Evolutionary conservation across 106 monocot species (phyloP).

Genomic region (Xerophyta viscosa): DNA sequence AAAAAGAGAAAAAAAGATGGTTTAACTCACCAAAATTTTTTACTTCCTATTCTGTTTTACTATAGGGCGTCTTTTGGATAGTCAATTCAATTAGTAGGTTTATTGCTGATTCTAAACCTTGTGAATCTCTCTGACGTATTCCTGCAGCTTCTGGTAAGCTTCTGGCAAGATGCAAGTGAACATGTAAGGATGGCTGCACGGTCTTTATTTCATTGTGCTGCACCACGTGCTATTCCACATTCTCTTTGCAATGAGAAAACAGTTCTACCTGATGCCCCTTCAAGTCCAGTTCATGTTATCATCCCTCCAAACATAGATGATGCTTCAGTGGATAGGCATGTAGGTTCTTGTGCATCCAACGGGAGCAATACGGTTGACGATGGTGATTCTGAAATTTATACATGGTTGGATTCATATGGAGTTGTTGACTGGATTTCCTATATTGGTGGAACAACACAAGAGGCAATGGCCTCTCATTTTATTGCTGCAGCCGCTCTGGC

Average conservation of each 20-base stretch:
- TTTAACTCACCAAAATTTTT: no score
- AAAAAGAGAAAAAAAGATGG: no score
- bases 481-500: slow-evolving; percentile 88
- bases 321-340: slow-evolving; percentile 5
- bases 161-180: slow-evolving; percentile 97
- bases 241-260: slow-evolving; percentile 39
- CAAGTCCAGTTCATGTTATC: slow-evolving; percentile 16
- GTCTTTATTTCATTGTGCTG: slow-evolving; percentile 96
- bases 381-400: slow-evolving; percentile 36
- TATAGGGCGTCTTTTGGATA: neutral
- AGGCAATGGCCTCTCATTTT: slow-evolving; percentile 82
- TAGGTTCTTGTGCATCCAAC: neutral
- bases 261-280: slow-evolving; percentile 8
- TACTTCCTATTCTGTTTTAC: neutral
- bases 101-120: no score
- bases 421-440: slow-evolving; percentile 82
- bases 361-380: slow-evolving; percentile 6
- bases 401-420: slow-evolving; percentile 89
- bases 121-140: no score
- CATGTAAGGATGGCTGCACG: slow-evolving; percentile 99
- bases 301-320: slow-evolving; percentile 6
- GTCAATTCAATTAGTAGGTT: no score
- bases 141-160: slow-evolving; percentile 76
- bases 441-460: slow-evolving; percentile 77
- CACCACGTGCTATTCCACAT: slow-evolving; percentile 74